Percentiles rank a stretch among this genome's conserved stretches.
Evolutionary conservation across 2,329 filamentous ascomycete species (phyloP).

Genomic region (Elsinoe necatrix): DNA sequence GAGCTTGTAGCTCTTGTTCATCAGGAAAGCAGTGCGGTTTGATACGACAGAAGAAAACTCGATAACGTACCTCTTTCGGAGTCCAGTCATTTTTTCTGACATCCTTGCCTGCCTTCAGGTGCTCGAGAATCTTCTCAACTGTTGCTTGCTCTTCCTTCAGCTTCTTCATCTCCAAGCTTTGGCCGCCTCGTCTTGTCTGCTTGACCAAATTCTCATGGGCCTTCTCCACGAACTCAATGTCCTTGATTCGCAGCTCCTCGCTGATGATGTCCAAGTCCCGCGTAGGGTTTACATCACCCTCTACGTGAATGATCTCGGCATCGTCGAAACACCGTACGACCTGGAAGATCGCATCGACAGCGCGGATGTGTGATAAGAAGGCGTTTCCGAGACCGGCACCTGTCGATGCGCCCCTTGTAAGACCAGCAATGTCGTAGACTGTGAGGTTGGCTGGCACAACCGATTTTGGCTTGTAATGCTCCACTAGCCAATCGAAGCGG

Average conservation of each 20-base stretch:
- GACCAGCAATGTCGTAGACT: conserved; percentile 95
- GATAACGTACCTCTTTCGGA: conserved; percentile 80
- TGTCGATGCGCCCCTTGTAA: conserved; percentile 91
- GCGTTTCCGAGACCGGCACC: conserved; percentile 95
- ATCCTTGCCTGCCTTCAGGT: conserved; percentile 82
- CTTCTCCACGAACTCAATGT: conserved; percentile 98
- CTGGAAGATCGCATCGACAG: conserved; percentile 41
- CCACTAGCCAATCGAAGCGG: conserved; percentile 88
- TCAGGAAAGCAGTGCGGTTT: conserved; percentile 54
- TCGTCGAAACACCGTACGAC: conserved; percentile 61
- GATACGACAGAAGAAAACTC: conserved; percentile 22
- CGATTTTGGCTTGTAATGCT: conserved; percentile 98
- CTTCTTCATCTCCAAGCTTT: conserved; percentile 97
- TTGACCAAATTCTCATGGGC: conserved; percentile 84
- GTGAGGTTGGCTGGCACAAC: conserved; percentile 94
- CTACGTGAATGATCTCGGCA: conserved; percentile 98
- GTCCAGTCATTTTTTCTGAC: conserved; percentile 83
- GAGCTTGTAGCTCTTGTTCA: conserved; percentile 94
- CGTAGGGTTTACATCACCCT: conserved; percentile 93
- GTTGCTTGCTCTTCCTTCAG: conserved; percentile 87
- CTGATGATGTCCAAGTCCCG: conserved; percentile 94
- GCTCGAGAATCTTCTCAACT: conserved; percentile 79
- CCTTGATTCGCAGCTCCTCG: conserved; percentile 93
- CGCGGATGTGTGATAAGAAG: conserved; percentile 97
- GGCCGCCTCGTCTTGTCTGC: conserved; percentile 88